Percentiles rank a stretch among this genome's conserved stretches.
Conservation (phyloP, 768 basidiomycete species). For the Coprinopsis strossmayeri region DNA sequence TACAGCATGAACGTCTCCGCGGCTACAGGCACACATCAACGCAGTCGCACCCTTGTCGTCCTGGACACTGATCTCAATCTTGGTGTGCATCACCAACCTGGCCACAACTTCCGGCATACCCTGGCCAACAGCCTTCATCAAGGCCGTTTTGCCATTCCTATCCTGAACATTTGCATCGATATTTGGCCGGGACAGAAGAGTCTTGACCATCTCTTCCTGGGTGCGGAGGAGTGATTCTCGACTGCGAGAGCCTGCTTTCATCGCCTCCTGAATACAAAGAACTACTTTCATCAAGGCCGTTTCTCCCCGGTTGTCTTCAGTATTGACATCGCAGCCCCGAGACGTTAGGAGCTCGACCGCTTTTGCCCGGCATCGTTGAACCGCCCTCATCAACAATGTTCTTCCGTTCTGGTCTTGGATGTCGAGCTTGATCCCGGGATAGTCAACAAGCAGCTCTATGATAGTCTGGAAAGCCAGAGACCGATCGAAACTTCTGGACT, state of each 20-base stretch:
- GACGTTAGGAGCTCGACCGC: neutral
- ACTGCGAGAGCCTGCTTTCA: neutral
- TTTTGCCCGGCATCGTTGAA: neutral
- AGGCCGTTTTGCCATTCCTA: neutral
- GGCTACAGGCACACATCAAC: neutral
- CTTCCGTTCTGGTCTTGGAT: no score
- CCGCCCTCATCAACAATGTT: neutral
- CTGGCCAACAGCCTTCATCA: neutral
- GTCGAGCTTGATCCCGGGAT: no score
- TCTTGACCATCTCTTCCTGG: neutral
- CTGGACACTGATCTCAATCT: no score
- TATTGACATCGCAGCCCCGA: neutral
- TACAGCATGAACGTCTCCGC: no score
- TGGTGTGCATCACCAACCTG: neutral
- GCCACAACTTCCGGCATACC: neutral
- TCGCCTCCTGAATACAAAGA: neutral
- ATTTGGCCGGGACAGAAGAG: neutral
- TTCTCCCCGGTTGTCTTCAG: neutral
- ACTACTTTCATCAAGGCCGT: neutral
- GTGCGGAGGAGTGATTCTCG: neutral
- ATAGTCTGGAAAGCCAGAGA: no score
- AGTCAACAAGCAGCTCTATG: no score
- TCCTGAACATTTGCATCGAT: conserved; percentile 1
- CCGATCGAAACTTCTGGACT: no score
- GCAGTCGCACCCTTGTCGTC: neutral